Evolutionary conservation across 192 early-diverging fungal genomes (phyloP), one percentile per base, ranked within the genome.

Genomic region (Coemansia erecta): DNA sequence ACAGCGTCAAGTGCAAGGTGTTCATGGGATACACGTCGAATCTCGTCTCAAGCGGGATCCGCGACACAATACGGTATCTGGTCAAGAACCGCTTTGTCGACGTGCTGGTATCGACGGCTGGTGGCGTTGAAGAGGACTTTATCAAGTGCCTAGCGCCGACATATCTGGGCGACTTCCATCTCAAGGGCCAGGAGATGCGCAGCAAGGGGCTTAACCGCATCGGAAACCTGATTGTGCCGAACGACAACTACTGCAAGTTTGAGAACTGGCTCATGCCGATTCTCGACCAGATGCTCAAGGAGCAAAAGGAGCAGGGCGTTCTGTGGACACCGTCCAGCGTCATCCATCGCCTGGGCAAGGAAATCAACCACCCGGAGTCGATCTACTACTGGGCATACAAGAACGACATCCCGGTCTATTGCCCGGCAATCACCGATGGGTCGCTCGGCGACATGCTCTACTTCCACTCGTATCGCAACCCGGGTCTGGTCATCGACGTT

Each of bases 371-470:
- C 69, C 84, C 85, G 7, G 84, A 86, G 6, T 94, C 92, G 55
- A 91, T 99, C 55, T 97, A 94, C 73, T 97, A 97, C 63, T 99
- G 97, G 97, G 90, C 90, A 9, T 94, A 89, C 66, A 94, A 93
- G 84, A 97, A 99, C 73, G 75, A 97, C 67, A 98, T 99, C 56
- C 97, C 97, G 0, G 92, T 98, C 4, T 99, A 92, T 70, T 96
- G 94, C 68, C 97, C 97, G 1, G 97, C 95, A 1, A 70, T 99
- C 35, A 99, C 97, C 1, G 97, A 99, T 56, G 97, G 97, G 18
- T 96, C 94, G 2, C 74, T 99, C 13, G 97, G 97, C 11, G 97
- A 99, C 68, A 98, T 99, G 97, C 90, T 99, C 60, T 99, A 97
- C 72, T 98, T 99, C 66, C 97, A 99, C 81, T 91, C 92, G 15